A percentile compares a stretch with the other conserved stretches of the same genome.
phyloP scores from a whole-genome alignment of 257 asterid genomes.

The Hygrophila difformis region DNA sequence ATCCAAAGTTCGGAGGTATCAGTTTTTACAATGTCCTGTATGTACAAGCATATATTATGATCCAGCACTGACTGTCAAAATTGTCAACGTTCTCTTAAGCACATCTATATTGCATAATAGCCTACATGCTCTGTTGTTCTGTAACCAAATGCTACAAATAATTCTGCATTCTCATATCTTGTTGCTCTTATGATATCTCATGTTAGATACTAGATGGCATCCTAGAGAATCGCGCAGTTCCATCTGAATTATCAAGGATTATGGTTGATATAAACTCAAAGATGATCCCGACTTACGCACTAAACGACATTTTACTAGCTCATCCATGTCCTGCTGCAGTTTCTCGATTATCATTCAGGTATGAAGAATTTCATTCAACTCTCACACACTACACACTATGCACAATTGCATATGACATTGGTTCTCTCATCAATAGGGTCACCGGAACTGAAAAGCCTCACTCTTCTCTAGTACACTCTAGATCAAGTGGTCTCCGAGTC shows the following conservation, averaged over 20 bases:
- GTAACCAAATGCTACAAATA: no score
- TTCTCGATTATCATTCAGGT: conserved; percentile 70
- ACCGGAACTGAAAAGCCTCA: conserved; percentile 17
- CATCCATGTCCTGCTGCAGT: conserved; percentile 71
- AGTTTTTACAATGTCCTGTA: no score
- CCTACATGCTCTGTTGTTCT: no score
- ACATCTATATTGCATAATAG: no score
- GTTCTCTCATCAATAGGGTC: conserved; percentile 25
- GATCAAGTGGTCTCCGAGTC: conserved; percentile 81
- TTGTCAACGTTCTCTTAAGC: no score
- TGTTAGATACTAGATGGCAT: conserved; percentile 49
- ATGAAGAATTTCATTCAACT: not conserved
- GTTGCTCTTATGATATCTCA: no score
- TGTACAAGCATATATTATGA: no score
- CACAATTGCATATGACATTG: no score
- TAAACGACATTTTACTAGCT: conserved; percentile 58
- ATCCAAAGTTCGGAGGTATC: no score
- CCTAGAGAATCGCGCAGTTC: conserved; percentile 35
- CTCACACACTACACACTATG: conserved; percentile 4
- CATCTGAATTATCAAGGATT: conserved; percentile 64
- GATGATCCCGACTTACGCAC: conserved; percentile 39
- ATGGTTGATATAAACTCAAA: conserved; percentile 47
- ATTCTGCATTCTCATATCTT: no score
- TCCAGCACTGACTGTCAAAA: no score
- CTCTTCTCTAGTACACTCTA: conserved; percentile 42